Percentiles rank a stretch among this genome's conserved stretches.
Evolutionary conservation across 192 early-diverging fungal genomes (phyloP).

Genomic region (Chytriomyces hyalinus): DNA sequence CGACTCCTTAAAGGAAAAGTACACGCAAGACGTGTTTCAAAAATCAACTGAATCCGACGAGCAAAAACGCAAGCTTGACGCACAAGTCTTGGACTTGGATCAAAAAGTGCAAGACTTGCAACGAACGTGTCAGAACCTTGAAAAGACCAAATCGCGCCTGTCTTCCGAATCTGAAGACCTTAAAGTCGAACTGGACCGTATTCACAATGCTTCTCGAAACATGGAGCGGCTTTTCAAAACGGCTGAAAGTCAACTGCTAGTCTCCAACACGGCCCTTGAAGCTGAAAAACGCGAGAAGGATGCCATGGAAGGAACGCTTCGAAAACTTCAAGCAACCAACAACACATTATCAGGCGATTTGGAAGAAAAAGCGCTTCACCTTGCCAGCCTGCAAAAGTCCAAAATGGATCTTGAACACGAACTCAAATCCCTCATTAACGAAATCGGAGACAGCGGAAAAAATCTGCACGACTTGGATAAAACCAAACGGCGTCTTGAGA

Average conservation of each 20-base stretch:
- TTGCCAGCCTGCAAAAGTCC: constrained; percentile 59
- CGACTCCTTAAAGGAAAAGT: constrained; percentile 67
- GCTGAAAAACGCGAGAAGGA: constrained; percentile 64
- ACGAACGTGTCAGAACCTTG: constrained; percentile 61
- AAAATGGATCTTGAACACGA: constrained; percentile 73
- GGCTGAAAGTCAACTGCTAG: constrained; percentile 61
- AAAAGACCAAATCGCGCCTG: constrained; percentile 72
- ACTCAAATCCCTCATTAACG: constrained; percentile 69
- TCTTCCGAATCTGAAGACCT: constrained; percentile 78
- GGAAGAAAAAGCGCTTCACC: constrained; percentile 61
- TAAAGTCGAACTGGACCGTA: constrained; percentile 74
- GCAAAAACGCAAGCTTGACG: constrained; percentile 55
- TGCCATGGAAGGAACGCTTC: constrained; percentile 60
- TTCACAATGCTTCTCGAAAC: constrained; percentile 71
- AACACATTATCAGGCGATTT: constrained; percentile 65
- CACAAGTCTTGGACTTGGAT: constrained; percentile 72
- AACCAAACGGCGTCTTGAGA: constrained; percentile 65
- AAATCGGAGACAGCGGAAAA: constrained; percentile 75
- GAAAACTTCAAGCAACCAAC: constrained; percentile 62
- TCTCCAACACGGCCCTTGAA: constrained; percentile 61
- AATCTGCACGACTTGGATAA: constrained; percentile 80
- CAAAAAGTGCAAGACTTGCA: constrained; percentile 67
- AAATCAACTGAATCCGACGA: constrained; percentile 64
- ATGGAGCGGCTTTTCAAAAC: constrained; percentile 67
- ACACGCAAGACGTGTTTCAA: constrained; percentile 61